Percentiles rank a stretch among this genome's conserved stretches.
These are phyloP conservation scores for Ceratobasidium papillatum DNA, from an alignment of 1,284 basidiomycete genomes.

Conservation along the genomic window DNA sequence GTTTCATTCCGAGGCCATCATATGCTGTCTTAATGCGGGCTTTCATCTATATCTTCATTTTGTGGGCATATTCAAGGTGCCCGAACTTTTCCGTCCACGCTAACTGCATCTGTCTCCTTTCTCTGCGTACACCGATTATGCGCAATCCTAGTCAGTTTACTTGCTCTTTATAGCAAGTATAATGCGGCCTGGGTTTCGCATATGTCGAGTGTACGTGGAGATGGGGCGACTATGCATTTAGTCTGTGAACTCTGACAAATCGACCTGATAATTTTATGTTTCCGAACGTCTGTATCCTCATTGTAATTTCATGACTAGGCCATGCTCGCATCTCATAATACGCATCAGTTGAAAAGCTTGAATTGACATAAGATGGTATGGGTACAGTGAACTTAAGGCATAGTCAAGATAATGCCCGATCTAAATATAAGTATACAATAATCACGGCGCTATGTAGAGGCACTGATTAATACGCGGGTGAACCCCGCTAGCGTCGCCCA, in stretches of 20 bases:
- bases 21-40: background rate
- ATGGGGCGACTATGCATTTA: background rate
- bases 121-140: conserved; percentile 35
- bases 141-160: conserved; percentile 12
- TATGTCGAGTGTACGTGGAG: conserved; percentile 41
- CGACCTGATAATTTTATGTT: too few relatives aligned
- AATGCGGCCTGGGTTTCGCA: conserved; percentile 27
- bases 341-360: too few relatives aligned
- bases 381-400: background rate
- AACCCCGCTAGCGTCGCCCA: background rate
- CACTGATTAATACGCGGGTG: background rate
- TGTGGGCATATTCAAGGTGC: background rate
- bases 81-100: too few relatives aligned
- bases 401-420: background rate
- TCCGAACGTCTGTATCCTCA: too few relatives aligned
- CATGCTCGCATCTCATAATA: too few relatives aligned
- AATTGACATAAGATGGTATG: background rate
- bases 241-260: too few relatives aligned
- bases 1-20: background rate
- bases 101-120: background rate
- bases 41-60: background rate
- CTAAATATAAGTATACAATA: conserved; percentile 28
- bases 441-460: background rate
- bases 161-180: conserved; percentile 23
- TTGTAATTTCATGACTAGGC: too few relatives aligned